Conservation (phyloP, 768 basidiomycete genomes). For the Phaeolepiota aurea region DNA sequence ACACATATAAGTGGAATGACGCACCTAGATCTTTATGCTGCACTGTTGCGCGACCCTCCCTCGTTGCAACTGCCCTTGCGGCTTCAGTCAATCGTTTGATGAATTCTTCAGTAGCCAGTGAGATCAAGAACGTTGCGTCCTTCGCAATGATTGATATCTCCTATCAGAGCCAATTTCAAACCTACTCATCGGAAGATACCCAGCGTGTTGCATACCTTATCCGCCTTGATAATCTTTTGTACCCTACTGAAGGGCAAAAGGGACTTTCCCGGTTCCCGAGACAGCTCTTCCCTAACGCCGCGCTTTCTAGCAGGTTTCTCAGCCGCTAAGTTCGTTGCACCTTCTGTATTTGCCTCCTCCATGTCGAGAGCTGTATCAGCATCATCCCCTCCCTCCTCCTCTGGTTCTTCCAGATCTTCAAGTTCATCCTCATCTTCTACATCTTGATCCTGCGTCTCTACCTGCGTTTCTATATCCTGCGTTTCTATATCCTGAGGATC, state of each 20-base stretch:
- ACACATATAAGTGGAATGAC: too few relatives aligned
- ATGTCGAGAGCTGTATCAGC: too few relatives aligned
- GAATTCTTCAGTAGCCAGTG: slow-evolving; percentile 84
- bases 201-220: slow-evolving; percentile 44
- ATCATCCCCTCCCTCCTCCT: too few relatives aligned
- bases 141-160: slow-evolving; percentile 69
- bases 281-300: slow-evolving; percentile 4
- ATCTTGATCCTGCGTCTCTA: neutral
- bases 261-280: slow-evolving; percentile 52
- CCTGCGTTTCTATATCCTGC: neutral
- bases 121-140: slow-evolving; percentile 74
- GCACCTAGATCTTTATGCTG: slow-evolving; percentile 76
- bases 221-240: slow-evolving; percentile 80
- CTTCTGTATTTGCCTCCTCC: neutral
- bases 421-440: neutral
- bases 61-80: slow-evolving; percentile 58
- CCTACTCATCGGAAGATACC: neutral
- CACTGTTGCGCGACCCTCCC: slow-evolving; percentile 67
- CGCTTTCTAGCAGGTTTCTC: neutral
- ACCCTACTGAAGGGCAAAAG: slow-evolving; percentile 70
- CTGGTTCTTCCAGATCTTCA: neutral
- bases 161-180: slow-evolving; percentile 23
- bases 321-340: neutral
- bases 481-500: neutral
- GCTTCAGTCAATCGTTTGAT: slow-evolving; percentile 68